Evolutionary conservation across 305 asterid species (phyloP).

Genomic region (Fraxinus latifolia): DNA sequence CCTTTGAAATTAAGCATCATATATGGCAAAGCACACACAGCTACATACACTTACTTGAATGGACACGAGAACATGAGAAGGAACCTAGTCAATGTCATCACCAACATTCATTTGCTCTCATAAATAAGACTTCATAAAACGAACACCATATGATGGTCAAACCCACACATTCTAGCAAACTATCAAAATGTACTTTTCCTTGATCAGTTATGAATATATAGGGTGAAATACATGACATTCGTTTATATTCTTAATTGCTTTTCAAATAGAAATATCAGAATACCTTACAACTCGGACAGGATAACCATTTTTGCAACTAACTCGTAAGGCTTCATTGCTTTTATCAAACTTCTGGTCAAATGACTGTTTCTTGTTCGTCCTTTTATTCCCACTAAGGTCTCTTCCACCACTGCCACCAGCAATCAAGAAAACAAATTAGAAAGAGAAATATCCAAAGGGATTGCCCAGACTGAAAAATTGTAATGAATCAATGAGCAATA

Average conservation of each 20-base stretch:
- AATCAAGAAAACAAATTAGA: constrained; percentile 23
- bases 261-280: constrained; percentile 16
- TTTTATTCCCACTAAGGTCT: constrained; percentile 78
- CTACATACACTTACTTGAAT: constrained; percentile 2
- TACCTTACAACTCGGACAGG: constrained; percentile 95
- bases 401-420: constrained; percentile 77
- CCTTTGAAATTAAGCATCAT: background rate
- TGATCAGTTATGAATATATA: background rate
- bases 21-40: constrained; percentile 9
- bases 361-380: constrained; percentile 74
- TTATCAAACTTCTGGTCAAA: constrained; percentile 66
- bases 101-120: background rate
- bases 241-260: background rate
- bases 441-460: background rate
- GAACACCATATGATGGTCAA: background rate
- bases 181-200: background rate
- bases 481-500: background rate
- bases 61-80: background rate
- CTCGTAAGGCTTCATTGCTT: constrained; percentile 67
- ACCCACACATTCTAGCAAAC: background rate
- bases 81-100: constrained; percentile 6
- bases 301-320: constrained; percentile 79
- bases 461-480: background rate
- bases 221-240: constrained; percentile 3
- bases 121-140: constrained; percentile 5